phyloP scores from a whole-genome alignment of 179 eudicot species.

The Heliamphora pulchella region DNA sequence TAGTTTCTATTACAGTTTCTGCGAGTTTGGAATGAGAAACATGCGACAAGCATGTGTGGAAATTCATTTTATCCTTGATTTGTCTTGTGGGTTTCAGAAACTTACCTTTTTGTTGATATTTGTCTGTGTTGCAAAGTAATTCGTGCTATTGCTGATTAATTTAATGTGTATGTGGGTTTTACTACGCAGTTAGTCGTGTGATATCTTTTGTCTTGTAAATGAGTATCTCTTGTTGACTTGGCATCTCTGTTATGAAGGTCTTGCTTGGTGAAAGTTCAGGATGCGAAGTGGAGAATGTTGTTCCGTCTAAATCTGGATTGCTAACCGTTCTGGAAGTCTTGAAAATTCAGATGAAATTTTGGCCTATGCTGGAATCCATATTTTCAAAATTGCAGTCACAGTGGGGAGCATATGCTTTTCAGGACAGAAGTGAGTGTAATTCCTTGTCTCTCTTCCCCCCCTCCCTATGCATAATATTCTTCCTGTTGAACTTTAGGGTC shows the following conservation, averaged over 20 bases:
- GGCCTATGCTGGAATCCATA: slow-evolving; percentile 53
- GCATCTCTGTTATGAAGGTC: slow-evolving; percentile 35
- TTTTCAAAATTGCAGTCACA: slow-evolving; percentile 37
- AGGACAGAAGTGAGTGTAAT: slow-evolving; percentile 48
- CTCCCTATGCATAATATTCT: background rate
- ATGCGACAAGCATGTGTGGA: too few relatives aligned
- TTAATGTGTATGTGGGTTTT: background rate
- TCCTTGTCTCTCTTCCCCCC: background rate
- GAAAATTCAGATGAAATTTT: slow-evolving; percentile 59
- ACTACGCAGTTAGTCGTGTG: background rate
- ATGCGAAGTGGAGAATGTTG: slow-evolving; percentile 32
- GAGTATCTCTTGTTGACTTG: background rate
- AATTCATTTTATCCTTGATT: too few relatives aligned
- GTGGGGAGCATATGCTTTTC: slow-evolving; percentile 52
- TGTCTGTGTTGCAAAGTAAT: background rate
- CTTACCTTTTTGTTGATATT: background rate
- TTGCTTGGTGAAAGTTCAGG: slow-evolving; percentile 75
- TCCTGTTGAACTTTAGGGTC: background rate
- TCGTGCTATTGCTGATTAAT: background rate
- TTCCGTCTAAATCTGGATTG: slow-evolving; percentile 64
- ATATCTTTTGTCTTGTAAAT: background rate
- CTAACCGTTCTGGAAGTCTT: slow-evolving; percentile 63
- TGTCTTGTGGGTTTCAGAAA: too few relatives aligned
- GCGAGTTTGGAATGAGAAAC: too few relatives aligned
- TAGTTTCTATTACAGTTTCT: too few relatives aligned